A percentile compares a stretch with the other conserved stretches of the same genome.
phyloP scores from a whole-genome alignment of 495 filamentous ascomycete species.

The Opeltia flavorubescens region DNA sequence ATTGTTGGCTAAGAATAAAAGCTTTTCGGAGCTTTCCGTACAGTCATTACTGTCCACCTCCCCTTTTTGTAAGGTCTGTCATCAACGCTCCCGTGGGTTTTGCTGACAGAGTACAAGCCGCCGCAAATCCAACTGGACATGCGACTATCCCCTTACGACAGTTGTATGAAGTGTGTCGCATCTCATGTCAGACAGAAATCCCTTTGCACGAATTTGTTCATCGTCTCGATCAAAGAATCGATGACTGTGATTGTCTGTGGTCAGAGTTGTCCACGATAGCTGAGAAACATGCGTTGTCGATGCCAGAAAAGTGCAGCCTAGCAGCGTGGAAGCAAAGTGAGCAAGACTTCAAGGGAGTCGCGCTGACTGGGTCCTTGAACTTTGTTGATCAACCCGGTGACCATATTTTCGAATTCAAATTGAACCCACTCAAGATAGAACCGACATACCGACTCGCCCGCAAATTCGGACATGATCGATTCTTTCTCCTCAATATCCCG shows the following conservation, averaged over 20 bases:
- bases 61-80: not conserved
- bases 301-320: constrained; percentile 26
- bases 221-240: constrained; percentile 12
- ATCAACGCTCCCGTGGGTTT: not conserved
- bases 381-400: constrained; percentile 23
- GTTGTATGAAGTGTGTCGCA: constrained; percentile 31
- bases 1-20: not conserved
- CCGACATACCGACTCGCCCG: constrained; percentile 32
- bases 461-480: constrained; percentile 35
- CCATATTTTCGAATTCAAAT: constrained; percentile 27
- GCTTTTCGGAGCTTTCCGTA: not conserved
- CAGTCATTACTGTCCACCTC: not conserved
- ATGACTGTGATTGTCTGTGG: constrained; percentile 28
- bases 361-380: constrained; percentile 28
- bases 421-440: constrained; percentile 31
- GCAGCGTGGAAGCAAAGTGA: constrained; percentile 32
- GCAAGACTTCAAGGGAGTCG: constrained; percentile 27
- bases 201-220: constrained; percentile 21
- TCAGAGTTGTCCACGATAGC: constrained; percentile 20
- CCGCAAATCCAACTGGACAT: not conserved
- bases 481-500: constrained; percentile 30
- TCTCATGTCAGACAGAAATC: constrained; percentile 25
- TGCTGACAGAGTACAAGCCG: not conserved
- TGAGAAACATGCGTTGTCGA: constrained; percentile 16
- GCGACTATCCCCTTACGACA: constrained; percentile 23